Evolutionary conservation across 2,329 filamentous ascomycete species (phyloP).

Genomic region (Akanthomyces muscarius): DNA sequence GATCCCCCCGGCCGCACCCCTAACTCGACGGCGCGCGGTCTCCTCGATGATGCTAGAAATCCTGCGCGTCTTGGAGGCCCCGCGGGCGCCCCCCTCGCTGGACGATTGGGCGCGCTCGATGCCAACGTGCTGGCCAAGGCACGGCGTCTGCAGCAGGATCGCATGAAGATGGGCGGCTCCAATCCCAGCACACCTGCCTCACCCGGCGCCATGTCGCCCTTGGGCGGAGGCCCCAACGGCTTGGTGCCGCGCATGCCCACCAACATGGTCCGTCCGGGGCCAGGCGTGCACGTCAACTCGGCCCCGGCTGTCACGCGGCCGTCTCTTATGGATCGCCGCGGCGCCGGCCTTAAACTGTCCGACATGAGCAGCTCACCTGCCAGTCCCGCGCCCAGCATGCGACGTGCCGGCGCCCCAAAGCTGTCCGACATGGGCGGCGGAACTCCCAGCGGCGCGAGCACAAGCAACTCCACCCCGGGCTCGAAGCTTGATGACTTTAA

Average conservation of each 20-base stretch:
- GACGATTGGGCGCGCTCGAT: constrained; percentile 31
- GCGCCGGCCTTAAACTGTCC: constrained; percentile 55
- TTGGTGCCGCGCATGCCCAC: constrained; percentile 39
- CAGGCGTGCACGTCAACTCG: constrained; percentile 48
- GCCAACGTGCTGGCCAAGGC: constrained; percentile 46
- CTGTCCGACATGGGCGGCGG: constrained; percentile 39
- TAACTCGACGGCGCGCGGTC: constrained; percentile 79
- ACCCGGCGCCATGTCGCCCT: constrained; percentile 30
- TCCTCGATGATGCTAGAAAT: constrained; percentile 62
- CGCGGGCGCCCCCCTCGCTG: constrained; percentile 34
- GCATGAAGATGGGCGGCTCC: constrained; percentile 41
- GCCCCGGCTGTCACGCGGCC: constrained; percentile 49
- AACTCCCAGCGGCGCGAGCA: constrained; percentile 20
- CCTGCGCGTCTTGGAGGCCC: constrained; percentile 30
- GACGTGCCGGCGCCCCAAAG: constrained; percentile 37
- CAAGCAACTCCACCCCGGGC: constrained; percentile 31
- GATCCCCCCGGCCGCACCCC: constrained; percentile 65
- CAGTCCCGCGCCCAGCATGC: constrained; percentile 25
- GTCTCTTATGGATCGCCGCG: constrained; percentile 64
- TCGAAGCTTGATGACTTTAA: constrained; percentile 57
- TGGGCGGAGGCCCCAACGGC: constrained; percentile 38
- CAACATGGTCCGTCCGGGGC: constrained; percentile 42
- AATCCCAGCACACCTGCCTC: constrained; percentile 28
- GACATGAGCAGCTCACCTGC: constrained; percentile 39
- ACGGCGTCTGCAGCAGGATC: constrained; percentile 43